Percentiles rank a stretch among this genome's conserved stretches.
Evolutionary conservation across 1,139 yeast species (phyloP).

Genomic region (Diutina scorzettiae): DNA sequence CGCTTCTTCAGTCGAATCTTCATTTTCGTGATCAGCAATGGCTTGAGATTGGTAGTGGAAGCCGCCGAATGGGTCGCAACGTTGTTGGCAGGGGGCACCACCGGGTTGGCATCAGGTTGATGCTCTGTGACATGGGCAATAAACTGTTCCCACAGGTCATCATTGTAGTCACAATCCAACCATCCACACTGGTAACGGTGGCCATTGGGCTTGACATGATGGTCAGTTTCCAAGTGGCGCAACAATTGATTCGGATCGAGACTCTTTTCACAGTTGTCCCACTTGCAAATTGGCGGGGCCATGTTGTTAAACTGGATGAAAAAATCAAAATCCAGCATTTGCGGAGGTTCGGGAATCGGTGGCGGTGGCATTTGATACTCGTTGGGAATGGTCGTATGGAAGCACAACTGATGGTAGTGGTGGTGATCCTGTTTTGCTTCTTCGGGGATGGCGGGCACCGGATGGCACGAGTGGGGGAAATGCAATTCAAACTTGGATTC

Average conservation of each 20-base stretch:
- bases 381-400: conserved; percentile 32
- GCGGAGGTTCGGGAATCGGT: conserved; percentile 7
- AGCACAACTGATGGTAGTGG: conserved; percentile 33
- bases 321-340: conserved; percentile 25
- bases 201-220: not conserved
- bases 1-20: not conserved
- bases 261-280: conserved; percentile 1
- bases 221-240: conserved; percentile 1
- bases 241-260: not conserved
- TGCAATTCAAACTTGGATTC: conserved; percentile 13
- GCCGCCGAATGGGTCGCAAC: not conserved
- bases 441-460: conserved; percentile 8
- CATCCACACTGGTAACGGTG: conserved; percentile 49
- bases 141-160: conserved; percentile 39
- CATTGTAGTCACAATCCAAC: conserved; percentile 51
- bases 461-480: conserved; percentile 31
- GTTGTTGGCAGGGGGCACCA: not conserved
- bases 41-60: conserved; percentile 3
- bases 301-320: conserved; percentile 25
- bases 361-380: conserved; percentile 4
- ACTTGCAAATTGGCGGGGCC: not conserved
- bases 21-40: conserved; percentile 9
- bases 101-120: conserved; percentile 22
- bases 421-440: conserved; percentile 9
- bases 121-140: conserved; percentile 48